phyloP scores from a whole-genome alignment of 2,329 filamentous ascomycete species.

The Pezicula radicicola region DNA sequence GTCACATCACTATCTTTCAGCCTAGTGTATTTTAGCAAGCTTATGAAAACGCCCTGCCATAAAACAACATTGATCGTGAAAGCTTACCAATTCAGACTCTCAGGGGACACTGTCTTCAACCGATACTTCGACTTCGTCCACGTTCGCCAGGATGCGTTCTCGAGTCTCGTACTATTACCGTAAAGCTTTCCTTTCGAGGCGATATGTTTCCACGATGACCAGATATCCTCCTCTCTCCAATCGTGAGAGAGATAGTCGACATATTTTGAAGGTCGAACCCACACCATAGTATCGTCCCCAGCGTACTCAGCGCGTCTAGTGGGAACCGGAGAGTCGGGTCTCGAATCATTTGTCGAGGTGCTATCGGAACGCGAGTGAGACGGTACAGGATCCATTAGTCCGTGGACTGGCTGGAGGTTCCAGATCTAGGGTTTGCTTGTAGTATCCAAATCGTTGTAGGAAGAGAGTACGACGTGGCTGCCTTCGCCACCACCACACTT shows the following conservation, averaged over 20 bases:
- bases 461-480: not conserved
- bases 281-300: not conserved
- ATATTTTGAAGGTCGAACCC: constrained; percentile 31
- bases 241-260: constrained; percentile 91
- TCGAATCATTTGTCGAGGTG: not conserved
- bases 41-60: not conserved
- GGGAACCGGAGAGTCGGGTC: not conserved
- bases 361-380: not conserved
- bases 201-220: constrained; percentile 93
- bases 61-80: no score
- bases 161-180: constrained; percentile 68
- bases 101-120: constrained; percentile 79
- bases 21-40: constrained; percentile 45
- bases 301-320: not conserved
- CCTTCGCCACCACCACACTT: no score
- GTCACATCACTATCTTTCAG: constrained; percentile 93
- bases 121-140: constrained; percentile 90
- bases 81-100: constrained; percentile 84
- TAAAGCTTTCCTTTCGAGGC: constrained; percentile 74
- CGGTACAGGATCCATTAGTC: not conserved
- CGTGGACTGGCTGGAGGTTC: not conserved
- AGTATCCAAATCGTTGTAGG: not conserved
- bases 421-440: not conserved
- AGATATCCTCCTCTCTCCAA: constrained; percentile 93
- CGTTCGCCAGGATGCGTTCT: constrained; percentile 93